Base-by-base conservation (phyloP, 169 alveolate species). In the Plasmodium cynomolgi region DNA sequence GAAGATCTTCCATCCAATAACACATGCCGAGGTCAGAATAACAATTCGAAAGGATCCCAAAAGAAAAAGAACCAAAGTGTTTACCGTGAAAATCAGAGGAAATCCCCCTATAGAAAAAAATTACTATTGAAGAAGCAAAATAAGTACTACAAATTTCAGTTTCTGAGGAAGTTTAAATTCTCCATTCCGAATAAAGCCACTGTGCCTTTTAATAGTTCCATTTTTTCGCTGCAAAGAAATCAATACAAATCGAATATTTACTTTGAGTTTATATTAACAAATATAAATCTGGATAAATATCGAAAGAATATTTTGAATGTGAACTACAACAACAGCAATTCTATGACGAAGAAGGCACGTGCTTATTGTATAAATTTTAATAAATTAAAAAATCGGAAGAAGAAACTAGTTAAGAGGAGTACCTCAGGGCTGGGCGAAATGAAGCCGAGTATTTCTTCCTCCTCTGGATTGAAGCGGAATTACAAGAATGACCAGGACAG, bases 201-300 rank as follows among this genome's bases (percentile, higher is more conserved):
- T 17, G 56, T 90, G 3, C 94, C 94, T 2, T 90, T 90, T 90
- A 80, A 79, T 62, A 90, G 68, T 71, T 80, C 94, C 41, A 80
- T 54, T 26, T 90, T 90, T 90, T 90, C 94, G 3, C 54, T 90
- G 26, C 94, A 90, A 80, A 90, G 54, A 90, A 90, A 80, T 80
- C 90, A 90, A 5, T 68, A 80, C 56, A 80, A 37, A n/a, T 90
- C 94, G 0, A 80, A 47, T 41, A 85, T 80, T 0, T 90, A 80
- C 9, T 80, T 80, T 41, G 94, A 90, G 54, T 90, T 79, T 47
- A 62, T 90, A 17, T 58, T 90, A 39, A 90, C 94, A 34, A 90
- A 90, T 80, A 79, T 90, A 56, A 90, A 90, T 13, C 23, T 90
- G 47, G 94, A 80, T 68, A 90, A 80, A 44, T 90, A 90, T 47